These are phyloP conservation scores for Austroboletus novae-zelandiae DNA, from an alignment of 1,284 basidiomycete species.

Conservation along the genomic window DNA sequence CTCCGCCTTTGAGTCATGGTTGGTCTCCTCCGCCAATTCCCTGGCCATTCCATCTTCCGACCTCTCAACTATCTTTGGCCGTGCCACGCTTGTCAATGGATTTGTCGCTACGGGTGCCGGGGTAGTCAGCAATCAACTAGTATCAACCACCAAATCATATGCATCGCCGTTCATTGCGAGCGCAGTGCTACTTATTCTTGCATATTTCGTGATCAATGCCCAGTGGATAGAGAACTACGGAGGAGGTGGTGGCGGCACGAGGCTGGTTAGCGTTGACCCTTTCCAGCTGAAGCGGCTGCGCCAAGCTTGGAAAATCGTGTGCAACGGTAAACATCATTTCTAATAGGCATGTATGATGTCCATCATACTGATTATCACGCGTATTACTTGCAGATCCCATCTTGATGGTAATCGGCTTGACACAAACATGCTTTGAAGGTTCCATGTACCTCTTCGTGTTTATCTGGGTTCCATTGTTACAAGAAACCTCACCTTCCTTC, in stretches of 20 bases:
- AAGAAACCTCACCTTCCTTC: conserved; percentile 48
- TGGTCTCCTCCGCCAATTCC: conserved; percentile 58
- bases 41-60: conserved; percentile 52
- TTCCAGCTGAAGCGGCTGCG: conserved; percentile 54
- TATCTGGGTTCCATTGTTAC: conserved; percentile 72
- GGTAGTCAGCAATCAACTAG: conserved; percentile 61
- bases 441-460: conserved; percentile 84
- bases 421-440: conserved; percentile 76
- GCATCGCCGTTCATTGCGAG: conserved; percentile 66
- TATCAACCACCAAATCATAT: conserved; percentile 46
- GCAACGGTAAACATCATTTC: conserved; percentile 42
- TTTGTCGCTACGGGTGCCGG: conserved; percentile 67
- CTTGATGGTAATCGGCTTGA: conserved; percentile 66
- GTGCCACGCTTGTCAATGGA: conserved; percentile 69
- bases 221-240: conserved; percentile 72
- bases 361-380: neutral
- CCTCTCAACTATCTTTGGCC: conserved; percentile 67
- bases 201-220: conserved; percentile 53
- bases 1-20: conserved; percentile 74
- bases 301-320: conserved; percentile 58
- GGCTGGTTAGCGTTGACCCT: conserved; percentile 32
- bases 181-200: conserved; percentile 50
- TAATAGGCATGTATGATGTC: neutral
- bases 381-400: conserved; percentile 43
- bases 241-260: conserved; percentile 34